Evolutionary conservation across 2,329 filamentous ascomycete species (phyloP).

Genomic region (Bipolaris sorokiniana): DNA sequence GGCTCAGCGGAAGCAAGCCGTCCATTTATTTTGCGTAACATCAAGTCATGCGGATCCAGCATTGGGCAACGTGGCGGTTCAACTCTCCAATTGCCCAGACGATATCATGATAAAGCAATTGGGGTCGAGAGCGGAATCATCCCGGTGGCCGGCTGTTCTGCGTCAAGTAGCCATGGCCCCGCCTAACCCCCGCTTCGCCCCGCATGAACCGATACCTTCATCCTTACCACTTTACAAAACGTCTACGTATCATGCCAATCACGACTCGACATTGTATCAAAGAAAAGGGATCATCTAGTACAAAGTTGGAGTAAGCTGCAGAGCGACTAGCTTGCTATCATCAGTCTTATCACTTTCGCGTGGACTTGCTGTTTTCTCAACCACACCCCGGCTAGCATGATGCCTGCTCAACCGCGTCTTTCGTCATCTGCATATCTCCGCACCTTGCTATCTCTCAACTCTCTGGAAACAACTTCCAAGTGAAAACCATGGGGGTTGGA

Average conservation of each 20-base stretch:
- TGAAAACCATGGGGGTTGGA: background rate
- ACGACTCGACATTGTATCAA: constrained; percentile 3
- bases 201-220: background rate
- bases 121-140: constrained; percentile 12
- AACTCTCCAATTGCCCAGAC: background rate
- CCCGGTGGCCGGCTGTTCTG: background rate
- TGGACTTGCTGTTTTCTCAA: constrained; percentile 4
- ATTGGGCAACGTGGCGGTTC: background rate
- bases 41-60: too few species aligned
- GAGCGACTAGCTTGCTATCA: background rate
- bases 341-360: background rate
- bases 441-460: background rate
- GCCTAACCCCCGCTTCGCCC: constrained; percentile 5
- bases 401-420: background rate
- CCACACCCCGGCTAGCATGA: background rate
- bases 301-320: constrained; percentile 1
- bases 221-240: too few species aligned
- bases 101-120: constrained; percentile 7
- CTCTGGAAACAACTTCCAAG: background rate
- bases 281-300: background rate
- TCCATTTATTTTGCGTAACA: too few species aligned
- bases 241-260: background rate
- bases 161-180: background rate
- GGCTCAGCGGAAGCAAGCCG: background rate
- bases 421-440: background rate